Evolutionary conservation across 305 asterid species (phyloP).

Genomic region (Stenogyne calaminthoides): DNA sequence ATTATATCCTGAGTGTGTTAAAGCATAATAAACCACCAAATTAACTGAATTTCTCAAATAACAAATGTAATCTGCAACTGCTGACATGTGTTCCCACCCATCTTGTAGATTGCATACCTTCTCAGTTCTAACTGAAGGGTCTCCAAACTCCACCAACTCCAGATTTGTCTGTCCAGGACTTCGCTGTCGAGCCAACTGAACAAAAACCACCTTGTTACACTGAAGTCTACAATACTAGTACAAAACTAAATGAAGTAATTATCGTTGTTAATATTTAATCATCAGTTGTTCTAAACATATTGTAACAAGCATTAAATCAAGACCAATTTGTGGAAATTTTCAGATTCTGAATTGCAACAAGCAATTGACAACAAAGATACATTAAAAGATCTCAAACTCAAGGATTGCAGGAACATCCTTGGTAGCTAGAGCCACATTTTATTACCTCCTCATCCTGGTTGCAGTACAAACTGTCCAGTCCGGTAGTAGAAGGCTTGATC

Average conservation of each 20-base stretch:
- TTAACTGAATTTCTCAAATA: background rate
- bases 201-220: background rate
- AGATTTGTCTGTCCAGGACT: constrained; percentile 36
- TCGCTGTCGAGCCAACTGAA: constrained; percentile 33
- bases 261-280: background rate
- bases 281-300: background rate
- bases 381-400: constrained; percentile 10
- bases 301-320: background rate
- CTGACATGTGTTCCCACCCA: background rate
- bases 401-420: background rate
- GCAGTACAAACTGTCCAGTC: constrained; percentile 33
- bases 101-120: constrained; percentile 31
- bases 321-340: background rate
- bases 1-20: constrained; percentile 27
- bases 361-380: background rate
- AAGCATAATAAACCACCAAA: background rate
- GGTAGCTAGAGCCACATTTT: constrained; percentile 11
- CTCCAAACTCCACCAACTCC: constrained; percentile 22
- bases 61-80: background rate
- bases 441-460: constrained; percentile 45
- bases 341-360: background rate
- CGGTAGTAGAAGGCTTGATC: constrained; percentile 36
- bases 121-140: constrained; percentile 33
- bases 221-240: background rate
- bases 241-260: background rate